Evolutionary conservation across 2,329 filamentous ascomycete genomes (phyloP).

Genomic region (Herpotrichia juniperi): DNA sequence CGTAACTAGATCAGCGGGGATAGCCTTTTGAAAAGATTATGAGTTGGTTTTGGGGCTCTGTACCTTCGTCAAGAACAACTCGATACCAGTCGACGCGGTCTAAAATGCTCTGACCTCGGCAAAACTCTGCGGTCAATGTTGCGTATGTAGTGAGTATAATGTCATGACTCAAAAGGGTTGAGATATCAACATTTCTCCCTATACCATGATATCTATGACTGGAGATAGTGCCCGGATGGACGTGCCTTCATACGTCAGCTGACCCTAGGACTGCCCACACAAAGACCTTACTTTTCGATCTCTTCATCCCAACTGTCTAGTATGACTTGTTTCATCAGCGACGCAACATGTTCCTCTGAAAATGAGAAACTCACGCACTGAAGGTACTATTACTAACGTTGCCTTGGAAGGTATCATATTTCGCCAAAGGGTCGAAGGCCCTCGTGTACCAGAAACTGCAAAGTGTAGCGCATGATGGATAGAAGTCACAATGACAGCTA

Average conservation of each 20-base stretch:
- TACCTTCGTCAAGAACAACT: too few relatives aligned
- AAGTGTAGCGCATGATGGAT: too few relatives aligned
- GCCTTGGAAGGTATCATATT: background rate
- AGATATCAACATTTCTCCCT: background rate
- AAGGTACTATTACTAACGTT: constrained; percentile 12
- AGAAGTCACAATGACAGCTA: constrained; percentile 46
- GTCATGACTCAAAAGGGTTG: background rate
- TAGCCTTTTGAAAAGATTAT: too few relatives aligned
- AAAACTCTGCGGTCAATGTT: too few relatives aligned
- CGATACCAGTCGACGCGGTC: too few relatives aligned
- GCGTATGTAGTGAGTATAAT: too few relatives aligned
- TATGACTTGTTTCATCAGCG: background rate
- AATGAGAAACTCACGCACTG: background rate
- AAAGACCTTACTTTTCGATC: background rate
- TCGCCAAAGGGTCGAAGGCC: background rate
- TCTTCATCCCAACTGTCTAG: constrained; percentile 2
- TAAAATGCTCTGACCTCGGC: too few relatives aligned
- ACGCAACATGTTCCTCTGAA: background rate
- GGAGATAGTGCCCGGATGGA: background rate
- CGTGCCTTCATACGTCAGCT: background rate
- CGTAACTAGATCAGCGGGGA: too few relatives aligned
- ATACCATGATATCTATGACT: background rate
- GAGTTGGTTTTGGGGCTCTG: too few relatives aligned
- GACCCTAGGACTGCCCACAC: background rate
- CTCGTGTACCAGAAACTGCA: too few relatives aligned